Evolutionary conservation across 179 eudicot genomes (phyloP).

Genomic region (Silene coronaria): DNA sequence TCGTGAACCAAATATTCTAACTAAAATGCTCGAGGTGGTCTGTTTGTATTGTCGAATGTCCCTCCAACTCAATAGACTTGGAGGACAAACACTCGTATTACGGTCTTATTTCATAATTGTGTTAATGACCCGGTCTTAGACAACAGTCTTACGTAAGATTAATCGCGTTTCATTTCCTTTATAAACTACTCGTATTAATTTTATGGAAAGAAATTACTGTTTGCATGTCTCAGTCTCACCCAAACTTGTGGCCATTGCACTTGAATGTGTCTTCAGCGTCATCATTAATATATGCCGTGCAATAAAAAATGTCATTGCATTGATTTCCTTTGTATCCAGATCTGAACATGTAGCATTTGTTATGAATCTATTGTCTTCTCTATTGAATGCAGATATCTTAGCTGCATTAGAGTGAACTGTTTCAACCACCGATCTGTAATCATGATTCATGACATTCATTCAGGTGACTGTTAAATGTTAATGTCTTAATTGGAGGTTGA

Average conservation of each 20-base stretch:
- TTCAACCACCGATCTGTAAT: constrained; percentile 12
- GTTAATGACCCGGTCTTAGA: neutral
- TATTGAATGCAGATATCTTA: constrained; percentile 4
- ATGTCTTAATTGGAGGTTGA: neutral
- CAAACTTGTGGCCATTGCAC: constrained; percentile 3
- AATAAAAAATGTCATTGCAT: neutral
- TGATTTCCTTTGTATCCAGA: constrained; percentile 5
- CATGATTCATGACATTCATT: constrained; percentile 13
- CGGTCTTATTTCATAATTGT: neutral
- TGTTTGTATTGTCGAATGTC: too few relatives aligned
- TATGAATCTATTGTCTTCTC: constrained; percentile 1
- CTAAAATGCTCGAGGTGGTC: too few relatives aligned
- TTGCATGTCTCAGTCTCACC: constrained; percentile 8
- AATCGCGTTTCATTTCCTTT: neutral
- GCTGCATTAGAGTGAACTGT: neutral
- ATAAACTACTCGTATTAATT: neutral
- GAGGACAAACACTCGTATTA: neutral
- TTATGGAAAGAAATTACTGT: neutral
- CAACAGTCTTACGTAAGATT: neutral
- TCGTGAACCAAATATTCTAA: too few relatives aligned
- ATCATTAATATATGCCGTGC: constrained; percentile 11
- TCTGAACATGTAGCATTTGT: neutral
- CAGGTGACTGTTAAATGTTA: constrained; percentile 8
- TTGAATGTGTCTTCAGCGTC: constrained; percentile 10
- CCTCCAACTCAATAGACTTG: too few relatives aligned